Percentiles rank a stretch among this genome's conserved stretches.
These are phyloP conservation scores for Euphorbia schlechtendalii DNA, from an alignment of 441 rosid genomes.

Conservation along the genomic window DNA sequence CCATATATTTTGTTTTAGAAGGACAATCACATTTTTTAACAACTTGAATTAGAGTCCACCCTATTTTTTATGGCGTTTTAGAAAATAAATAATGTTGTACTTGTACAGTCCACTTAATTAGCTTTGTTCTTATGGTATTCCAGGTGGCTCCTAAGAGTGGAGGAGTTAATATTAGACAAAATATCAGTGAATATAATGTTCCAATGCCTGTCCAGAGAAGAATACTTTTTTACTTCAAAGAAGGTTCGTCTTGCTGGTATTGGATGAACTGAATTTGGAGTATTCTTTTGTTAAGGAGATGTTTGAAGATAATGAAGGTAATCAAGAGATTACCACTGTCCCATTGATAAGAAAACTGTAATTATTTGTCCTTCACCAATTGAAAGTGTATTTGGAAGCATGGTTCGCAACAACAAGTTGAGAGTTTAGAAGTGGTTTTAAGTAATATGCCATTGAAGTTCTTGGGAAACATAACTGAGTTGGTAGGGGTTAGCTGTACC, in stretches of 20 bases:
- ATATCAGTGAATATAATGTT: neutral
- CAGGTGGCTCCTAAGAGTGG: neutral
- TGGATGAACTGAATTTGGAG: neutral
- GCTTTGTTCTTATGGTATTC: neutral
- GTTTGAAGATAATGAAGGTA: neutral
- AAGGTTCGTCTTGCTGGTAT: neutral
- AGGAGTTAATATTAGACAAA: neutral
- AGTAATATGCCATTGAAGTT: neutral
- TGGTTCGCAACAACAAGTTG: neutral
- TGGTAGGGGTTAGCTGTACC: constrained; percentile 14
- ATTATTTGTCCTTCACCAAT: neutral
- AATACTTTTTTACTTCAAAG: neutral
- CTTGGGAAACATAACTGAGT: neutral
- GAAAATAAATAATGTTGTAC: neutral
- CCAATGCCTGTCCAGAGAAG: neutral
- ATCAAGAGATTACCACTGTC: neutral
- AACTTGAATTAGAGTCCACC: neutral
- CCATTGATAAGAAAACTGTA: neutral
- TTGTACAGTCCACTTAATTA: neutral
- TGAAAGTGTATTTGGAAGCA: neutral
- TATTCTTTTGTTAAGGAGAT: neutral
- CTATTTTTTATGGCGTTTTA: neutral
- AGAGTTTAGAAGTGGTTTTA: neutral
- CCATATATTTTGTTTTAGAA: no score
- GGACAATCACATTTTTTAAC: no score